phyloP scores from a whole-genome alignment of 2,329 filamentous ascomycete species.

The Microascus cirrosus region DNA sequence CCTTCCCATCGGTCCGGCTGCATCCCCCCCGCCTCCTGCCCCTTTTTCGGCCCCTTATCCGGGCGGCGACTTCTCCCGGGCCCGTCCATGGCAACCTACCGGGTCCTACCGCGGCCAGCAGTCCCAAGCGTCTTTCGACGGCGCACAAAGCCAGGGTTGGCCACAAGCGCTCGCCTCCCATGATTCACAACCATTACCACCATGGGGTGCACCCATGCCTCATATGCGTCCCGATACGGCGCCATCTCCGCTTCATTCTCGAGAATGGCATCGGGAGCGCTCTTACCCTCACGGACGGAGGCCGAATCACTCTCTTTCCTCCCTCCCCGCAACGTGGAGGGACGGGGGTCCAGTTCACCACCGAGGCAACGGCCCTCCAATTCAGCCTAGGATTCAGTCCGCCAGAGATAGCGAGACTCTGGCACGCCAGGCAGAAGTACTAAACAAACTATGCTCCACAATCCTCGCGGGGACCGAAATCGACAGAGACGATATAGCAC shows the following conservation, averaged over 20 bases:
- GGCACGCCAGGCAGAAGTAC: slow-evolving; percentile 31
- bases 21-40: slow-evolving; percentile 8
- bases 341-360: not conserved
- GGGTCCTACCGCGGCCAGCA: not conserved
- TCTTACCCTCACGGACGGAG: not conserved
- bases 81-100: not conserved
- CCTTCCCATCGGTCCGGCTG: slow-evolving; percentile 39
- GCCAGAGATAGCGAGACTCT: not conserved
- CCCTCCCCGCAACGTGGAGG: not conserved
- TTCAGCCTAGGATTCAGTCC: not conserved
- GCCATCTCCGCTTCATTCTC: not conserved
- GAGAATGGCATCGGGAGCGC: not conserved
- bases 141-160: not conserved
- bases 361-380: not conserved
- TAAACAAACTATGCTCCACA: slow-evolving; percentile 33
- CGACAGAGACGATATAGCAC: slow-evolving; percentile 45
- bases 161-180: not conserved
- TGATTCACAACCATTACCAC: not conserved
- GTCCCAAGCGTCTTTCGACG: not conserved
- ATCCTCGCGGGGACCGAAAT: slow-evolving; percentile 54
- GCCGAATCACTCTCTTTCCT: not conserved
- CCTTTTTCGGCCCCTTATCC: not conserved
- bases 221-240: not conserved
- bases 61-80: not conserved
- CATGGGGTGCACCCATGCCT: not conserved